These are phyloP conservation scores for Pseudozyma pruni DNA, from an alignment of 1,284 basidiomycete species.

Conservation along the genomic window DNA sequence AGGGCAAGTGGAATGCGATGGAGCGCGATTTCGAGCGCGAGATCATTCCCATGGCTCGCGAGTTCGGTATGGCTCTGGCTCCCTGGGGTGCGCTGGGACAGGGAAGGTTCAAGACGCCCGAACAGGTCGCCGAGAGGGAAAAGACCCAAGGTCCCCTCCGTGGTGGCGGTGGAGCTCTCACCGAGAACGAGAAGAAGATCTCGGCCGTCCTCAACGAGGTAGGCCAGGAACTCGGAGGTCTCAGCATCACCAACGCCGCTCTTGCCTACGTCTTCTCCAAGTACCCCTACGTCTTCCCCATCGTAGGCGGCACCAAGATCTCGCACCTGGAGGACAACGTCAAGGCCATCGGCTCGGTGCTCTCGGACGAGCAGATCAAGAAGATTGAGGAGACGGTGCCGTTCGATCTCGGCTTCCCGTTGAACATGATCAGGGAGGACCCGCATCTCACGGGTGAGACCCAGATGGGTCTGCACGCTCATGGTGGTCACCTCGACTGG, in stretches of 20 bases:
- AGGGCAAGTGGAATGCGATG: constrained; percentile 73
- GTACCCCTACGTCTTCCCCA: constrained; percentile 47
- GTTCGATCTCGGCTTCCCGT: constrained; percentile 63
- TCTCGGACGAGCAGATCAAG: constrained; percentile 53
- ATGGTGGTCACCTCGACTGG: constrained; percentile 48
- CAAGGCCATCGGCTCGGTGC: constrained; percentile 41
- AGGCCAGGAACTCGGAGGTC: constrained; percentile 43
- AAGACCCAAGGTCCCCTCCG: constrained; percentile 46
- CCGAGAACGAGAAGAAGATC: constrained; percentile 47
- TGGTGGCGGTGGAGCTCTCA: constrained; percentile 41
- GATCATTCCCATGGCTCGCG: constrained; percentile 74
- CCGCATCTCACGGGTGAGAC: constrained; percentile 38
- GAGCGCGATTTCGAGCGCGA: constrained; percentile 73
- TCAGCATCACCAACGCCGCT: constrained; percentile 40
- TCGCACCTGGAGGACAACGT: constrained; percentile 54
- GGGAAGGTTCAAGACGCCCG: constrained; percentile 69
- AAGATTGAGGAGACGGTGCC: constrained; percentile 45
- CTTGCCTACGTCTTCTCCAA: constrained; percentile 50
- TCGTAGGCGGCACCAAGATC: constrained; percentile 52
- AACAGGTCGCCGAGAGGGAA: constrained; percentile 43
- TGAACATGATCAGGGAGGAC: constrained; percentile 30
- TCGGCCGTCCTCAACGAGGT: constrained; percentile 55
- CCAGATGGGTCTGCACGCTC: constrained; percentile 16
- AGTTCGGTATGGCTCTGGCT: constrained; percentile 71
- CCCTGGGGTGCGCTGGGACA: constrained; percentile 73